Conservation (phyloP, 805 yeast genomes). For the Ogataea minuta region DNA sequence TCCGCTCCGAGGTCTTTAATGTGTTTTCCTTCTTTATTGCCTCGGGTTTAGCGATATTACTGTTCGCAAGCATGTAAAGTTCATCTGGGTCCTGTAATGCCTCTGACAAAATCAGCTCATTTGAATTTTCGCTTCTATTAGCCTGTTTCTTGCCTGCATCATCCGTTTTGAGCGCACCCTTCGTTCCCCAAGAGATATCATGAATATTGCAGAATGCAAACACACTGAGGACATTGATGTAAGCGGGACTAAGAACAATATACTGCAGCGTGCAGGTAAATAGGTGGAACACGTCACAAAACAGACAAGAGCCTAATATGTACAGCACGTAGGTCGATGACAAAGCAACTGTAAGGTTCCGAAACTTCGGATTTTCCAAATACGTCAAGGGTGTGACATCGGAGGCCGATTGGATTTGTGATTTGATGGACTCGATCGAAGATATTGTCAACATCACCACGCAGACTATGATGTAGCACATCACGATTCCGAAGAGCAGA, state of each 20-base stretch:
- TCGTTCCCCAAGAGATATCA: constrained; percentile 96
- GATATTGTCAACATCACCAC: constrained; percentile 65
- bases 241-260: constrained; percentile 78
- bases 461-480: constrained; percentile 77
- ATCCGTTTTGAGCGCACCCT: constrained; percentile 66
- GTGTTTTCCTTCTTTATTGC: constrained; percentile 40
- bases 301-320: constrained; percentile 69
- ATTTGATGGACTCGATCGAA: constrained; percentile 56
- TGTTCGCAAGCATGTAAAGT: constrained; percentile 26
- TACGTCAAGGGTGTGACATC: constrained; percentile 42
- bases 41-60: constrained; percentile 38
- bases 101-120: constrained; percentile 29
- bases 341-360: constrained; percentile 81
- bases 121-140: constrained; percentile 14
- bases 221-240: constrained; percentile 83
- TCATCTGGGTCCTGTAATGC: constrained; percentile 33
- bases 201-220: constrained; percentile 94
- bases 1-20: constrained; percentile 43
- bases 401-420: constrained; percentile 32
- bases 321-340: constrained; percentile 81
- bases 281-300: constrained; percentile 89
- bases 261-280: constrained; percentile 83
- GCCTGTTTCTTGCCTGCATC: constrained; percentile 65
- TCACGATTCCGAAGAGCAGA: constrained; percentile 72
- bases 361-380: constrained; percentile 63